Evolutionary conservation across 2,329 filamentous ascomycete genomes (phyloP), one percentile per base, ranked within the genome.

Genomic region (Alternaria arbusti): DNA sequence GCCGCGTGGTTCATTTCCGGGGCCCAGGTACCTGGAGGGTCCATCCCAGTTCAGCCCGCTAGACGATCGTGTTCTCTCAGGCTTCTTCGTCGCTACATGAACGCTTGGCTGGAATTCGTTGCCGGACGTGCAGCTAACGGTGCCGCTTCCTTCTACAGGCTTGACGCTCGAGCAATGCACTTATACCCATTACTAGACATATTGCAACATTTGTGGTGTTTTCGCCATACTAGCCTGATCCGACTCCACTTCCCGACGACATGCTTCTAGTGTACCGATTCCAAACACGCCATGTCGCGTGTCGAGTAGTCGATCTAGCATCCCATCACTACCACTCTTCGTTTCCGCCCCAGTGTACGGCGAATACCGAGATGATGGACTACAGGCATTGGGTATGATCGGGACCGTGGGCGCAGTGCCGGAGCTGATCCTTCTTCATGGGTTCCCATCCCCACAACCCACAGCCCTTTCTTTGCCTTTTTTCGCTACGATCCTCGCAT

Each of bases 271-370:
- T 52, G 45, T 28, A 17, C 57, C 5, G 15, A 45, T 59, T 23
- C 30, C 45, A 63, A 60, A 55, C 61, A 23, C 57, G 26, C 57
- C 32, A 50, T 36, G 51, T 60, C 57, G 61, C 28, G 44, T 49
- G 50, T 58, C 15, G 20, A n/a, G 15, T 28, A 15, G 10, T 12
- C 51, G 12, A 15, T 43, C 59, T 17, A 55, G 60, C 47, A 54
- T 63, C 47, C 43, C 55, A 40, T 59, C 25, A 12, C 60, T 55
- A 54, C 17, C n/a, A 15, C 17, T 22, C 47, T 44, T 44, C 44
- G 25, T 54, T 54, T 36, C 32, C 30, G 25, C 43, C 25, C 44
- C 30, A 43, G 17, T 25, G 40, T 54, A 46, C 49, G 44, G 55
- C 30, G 17, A 49, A 59, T 43, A 40, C 55, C 59, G 49, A 54